phyloP scores from a whole-genome alignment of 1,139 yeast species.

The Blastobotrys illinoisensis region DNA sequence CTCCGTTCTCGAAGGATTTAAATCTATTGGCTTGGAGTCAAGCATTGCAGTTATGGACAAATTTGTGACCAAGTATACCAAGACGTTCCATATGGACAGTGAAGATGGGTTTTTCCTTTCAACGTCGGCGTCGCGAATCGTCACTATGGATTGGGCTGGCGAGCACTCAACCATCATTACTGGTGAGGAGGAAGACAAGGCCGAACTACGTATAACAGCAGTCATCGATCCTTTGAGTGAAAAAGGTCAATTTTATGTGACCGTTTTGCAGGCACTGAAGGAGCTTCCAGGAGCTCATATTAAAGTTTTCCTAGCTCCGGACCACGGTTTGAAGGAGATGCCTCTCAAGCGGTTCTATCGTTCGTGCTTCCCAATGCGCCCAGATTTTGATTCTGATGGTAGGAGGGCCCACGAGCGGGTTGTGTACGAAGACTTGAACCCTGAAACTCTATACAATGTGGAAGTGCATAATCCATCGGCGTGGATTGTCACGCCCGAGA shows the following conservation, averaged over 20 bases:
- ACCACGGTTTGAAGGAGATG: conserved; percentile 37
- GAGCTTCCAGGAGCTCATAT: conserved; percentile 39
- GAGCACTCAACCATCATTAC: conserved; percentile 18
- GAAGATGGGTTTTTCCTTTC: conserved; percentile 13
- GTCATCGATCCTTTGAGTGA: conserved; percentile 71
- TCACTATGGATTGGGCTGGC: conserved; percentile 18
- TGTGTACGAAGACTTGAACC: conserved; percentile 42
- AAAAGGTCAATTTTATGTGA: conserved; percentile 55
- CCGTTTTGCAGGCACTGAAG: conserved; percentile 44
- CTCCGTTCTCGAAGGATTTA: background rate
- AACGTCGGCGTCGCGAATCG: conserved; percentile 13
- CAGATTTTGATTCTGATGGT: conserved; percentile 41
- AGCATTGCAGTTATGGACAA: conserved; percentile 18
- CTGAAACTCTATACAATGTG: conserved; percentile 46
- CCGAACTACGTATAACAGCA: conserved; percentile 44
- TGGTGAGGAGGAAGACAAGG: conserved; percentile 17
- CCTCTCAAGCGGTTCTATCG: conserved; percentile 58
- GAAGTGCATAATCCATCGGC: conserved; percentile 59
- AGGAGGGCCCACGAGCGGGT: conserved; percentile 26
- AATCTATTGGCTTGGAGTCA: background rate
- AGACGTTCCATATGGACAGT: conserved; percentile 19
- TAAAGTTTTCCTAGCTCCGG: conserved; percentile 57
- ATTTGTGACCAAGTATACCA: conserved; percentile 20
- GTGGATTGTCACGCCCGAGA: conserved; percentile 56
- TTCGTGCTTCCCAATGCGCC: conserved; percentile 39